Evolutionary conservation across 2,329 filamentous ascomycete species (phyloP), one percentile per base, ranked within the genome.

Genomic region (Blastomyces emzantsi): DNA sequence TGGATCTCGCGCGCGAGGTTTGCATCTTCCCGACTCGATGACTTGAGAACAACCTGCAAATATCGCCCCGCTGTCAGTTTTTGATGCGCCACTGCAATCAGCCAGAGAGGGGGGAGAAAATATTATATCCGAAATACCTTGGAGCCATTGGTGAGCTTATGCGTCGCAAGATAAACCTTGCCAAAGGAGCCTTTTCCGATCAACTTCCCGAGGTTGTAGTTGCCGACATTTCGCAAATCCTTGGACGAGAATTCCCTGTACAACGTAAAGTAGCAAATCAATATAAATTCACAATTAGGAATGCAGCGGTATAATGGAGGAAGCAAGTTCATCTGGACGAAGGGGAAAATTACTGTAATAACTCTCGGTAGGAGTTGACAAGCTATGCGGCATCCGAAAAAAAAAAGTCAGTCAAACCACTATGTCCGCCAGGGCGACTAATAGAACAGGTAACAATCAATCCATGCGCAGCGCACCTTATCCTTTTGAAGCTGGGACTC

Each of bases 181-280:
- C 94, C 94, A 77, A 99, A 99, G 67, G 92, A 97, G 64, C 94
- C 94, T 75, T 97, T 99, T 69, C 94, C 94, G 74, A 99, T 96
- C 64, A 99, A 82, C 65, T 87, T 87, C 56, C 94, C 94, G 64
- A 99, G 84, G 45, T 87, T 88, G 77, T 99, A 99, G 79, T 97
- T 97, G 70, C 94, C 94, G 66, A 99, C 94, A 62, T 88, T 90
- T 72, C 89, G 88, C 69, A 99, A 85, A 68, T 99, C 93, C 74
- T 89, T 89, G 70, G 90, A 91, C 65, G 90, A 88, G 80, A 99
- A 99, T 79, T 97, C 93, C 80, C 91, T 97, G 75, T 64, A 69
- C 33, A 64, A 60, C 64, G 54, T 70, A 65, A 64, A 67, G 57
- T 19, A 67, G n/a, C 30, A 43, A 47, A 39, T 36, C 43, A 55